Evolutionary conservation across 2,329 filamentous ascomycete species (phyloP), one percentile per base, ranked within the genome.

Genomic region (Talaromyces sp.): DNA sequence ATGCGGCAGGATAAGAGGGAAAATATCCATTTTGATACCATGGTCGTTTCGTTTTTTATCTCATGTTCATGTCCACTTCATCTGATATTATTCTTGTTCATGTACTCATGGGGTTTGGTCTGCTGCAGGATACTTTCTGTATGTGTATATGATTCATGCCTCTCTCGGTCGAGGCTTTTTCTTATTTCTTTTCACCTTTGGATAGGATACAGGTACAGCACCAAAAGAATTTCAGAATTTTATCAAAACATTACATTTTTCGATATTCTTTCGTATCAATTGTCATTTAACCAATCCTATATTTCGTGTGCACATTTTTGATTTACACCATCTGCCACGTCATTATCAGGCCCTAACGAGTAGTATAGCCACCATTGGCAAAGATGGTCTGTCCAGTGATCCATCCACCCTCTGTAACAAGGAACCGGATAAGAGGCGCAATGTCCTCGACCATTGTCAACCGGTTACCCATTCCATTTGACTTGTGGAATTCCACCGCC

Each of bases 331-430:
- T n/a, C n/a, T 27, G 24, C 24, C 24, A 27, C 4, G 4, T 27
- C 24, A 27, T 27, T 9, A 27, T 9, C 24, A 27, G 24, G 9
- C 9, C 37, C 49, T 62, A 77, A 17, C 75, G 70, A 19, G 75
- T 77, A 3, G 75, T 77, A 57, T 78, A 78, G 14, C 76, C 76
- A 8, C 76, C 76, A 54, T 79, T 78, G 17, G 75, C 73, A 63
- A 79, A 78, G 52, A 78, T 70, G 5, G 75, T 78, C 65, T 77
- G 75, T 19, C 76, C 76, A 1, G 75, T 78, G 51, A 78, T 75
- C 76, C 76, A 79, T 13, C 58, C 61, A 5, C 76, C 76, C 50
- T 78, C 76, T 2, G 75, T 77, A 52, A 68, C 70, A 20, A 79
- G 75, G 58, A 70, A 78, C 3, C 37, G 37, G 11, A 40, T 20